A percentile compares a stretch with the other conserved stretches of the same genome.
These are phyloP conservation scores for Panaeolus papilionaceus DNA, from an alignment of 768 basidiomycete species.

Conservation along the genomic window DNA sequence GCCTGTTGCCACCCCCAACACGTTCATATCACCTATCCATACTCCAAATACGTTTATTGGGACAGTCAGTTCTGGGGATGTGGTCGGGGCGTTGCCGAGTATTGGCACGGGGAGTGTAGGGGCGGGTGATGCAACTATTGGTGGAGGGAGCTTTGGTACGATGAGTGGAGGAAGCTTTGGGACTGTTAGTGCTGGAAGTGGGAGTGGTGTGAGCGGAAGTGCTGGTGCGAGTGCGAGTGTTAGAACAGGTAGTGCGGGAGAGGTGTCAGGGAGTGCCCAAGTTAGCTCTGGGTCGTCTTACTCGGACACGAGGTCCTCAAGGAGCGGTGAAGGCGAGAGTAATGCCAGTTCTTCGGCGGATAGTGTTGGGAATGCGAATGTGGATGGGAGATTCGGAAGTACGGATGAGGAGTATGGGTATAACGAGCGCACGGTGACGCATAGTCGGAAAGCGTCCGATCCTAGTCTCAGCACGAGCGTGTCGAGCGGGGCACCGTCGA, in stretches of 20 bases:
- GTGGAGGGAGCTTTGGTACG: background rate
- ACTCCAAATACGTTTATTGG: constrained; percentile 4
- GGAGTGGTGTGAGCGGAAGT: background rate
- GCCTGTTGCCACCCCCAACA: background rate
- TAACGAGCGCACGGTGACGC: constrained; percentile 3
- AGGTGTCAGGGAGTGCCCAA: background rate
- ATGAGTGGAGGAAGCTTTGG: background rate
- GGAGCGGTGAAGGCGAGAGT: background rate
- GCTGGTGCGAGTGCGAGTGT: background rate
- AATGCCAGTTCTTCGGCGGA: too few relatives aligned
- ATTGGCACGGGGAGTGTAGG: background rate
- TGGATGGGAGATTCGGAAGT: background rate
- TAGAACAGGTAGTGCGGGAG: background rate
- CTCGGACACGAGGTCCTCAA: background rate
- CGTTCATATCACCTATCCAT: constrained; percentile 5
- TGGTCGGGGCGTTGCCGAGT: background rate
- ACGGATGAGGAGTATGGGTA: background rate
- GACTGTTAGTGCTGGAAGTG: background rate
- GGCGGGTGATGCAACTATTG: too few relatives aligned
- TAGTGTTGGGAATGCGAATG: background rate
- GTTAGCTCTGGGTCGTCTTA: background rate
- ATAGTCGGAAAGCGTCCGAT: background rate
- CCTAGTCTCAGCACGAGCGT: background rate
- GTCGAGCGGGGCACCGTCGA: background rate
- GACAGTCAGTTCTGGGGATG: constrained; percentile 6